Percentiles rank a stretch among this genome's conserved stretches.
Evolutionary conservation across 345 rosid genomes (phyloP).

Genomic region (Gossypium longicalyx): DNA sequence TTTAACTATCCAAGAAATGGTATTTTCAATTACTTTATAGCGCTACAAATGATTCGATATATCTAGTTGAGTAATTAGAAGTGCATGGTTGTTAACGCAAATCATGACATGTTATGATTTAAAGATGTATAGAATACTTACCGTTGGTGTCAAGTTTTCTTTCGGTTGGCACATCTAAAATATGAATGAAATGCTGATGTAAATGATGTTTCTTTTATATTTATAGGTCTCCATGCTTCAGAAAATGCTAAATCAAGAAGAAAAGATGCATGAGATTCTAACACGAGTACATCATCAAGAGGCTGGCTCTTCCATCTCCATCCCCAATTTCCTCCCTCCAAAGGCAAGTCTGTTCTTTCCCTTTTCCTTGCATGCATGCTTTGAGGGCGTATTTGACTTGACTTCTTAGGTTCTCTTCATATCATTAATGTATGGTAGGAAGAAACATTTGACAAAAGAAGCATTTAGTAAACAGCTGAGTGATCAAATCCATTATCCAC

Average conservation of each 20-base stretch:
- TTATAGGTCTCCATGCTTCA: conserved; percentile 59
- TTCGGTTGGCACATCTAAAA: neutral
- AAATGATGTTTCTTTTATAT: neutral
- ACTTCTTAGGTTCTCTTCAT: too few species aligned
- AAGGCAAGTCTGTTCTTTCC: conserved; percentile 39
- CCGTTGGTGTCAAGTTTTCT: neutral
- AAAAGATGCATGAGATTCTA: conserved; percentile 64
- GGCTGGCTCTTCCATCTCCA: conserved; percentile 36
- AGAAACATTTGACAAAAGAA: neutral
- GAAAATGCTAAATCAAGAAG: conserved; percentile 80
- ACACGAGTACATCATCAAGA: conserved; percentile 43
- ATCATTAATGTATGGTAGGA: too few species aligned
- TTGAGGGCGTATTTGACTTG: neutral
- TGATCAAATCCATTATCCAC: neutral
- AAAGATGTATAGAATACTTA: neutral
- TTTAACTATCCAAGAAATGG: neutral
- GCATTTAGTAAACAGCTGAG: neutral
- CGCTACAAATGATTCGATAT: neutral
- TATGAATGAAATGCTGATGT: conserved; percentile 1
- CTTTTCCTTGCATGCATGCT: neutral
- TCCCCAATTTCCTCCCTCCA: conserved; percentile 76
- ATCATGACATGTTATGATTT: neutral
- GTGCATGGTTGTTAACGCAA: neutral
- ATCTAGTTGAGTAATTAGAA: neutral
- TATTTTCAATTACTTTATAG: neutral